Base-by-base conservation (phyloP, 1,284 basidiomycete species). In the Anthracocystis panici-leucophaei region DNA sequence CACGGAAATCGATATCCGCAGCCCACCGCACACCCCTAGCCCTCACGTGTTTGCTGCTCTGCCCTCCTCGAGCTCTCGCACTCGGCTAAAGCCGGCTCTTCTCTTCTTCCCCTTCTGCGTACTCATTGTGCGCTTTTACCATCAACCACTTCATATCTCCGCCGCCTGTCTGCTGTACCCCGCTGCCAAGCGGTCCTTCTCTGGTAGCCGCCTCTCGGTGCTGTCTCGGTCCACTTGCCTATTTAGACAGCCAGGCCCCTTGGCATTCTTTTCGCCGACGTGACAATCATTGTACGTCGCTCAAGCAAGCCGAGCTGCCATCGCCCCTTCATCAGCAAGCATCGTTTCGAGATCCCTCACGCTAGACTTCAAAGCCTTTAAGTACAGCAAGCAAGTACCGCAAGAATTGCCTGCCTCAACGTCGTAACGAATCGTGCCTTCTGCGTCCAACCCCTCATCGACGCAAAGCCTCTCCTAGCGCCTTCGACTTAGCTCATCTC, bases 1-100 rank as follows among this genome's bases (percentile, higher is more conserved):
- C 41, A 31, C 60, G 56, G 56, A 65, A 60, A 64, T 70, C 67
- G 67, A 70, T 70, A 60, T 20, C 57, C 67, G 57, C 38, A 31
- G 12, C 40, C 45, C 20, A 38, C 23, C 40, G 35, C 41, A 40
- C 29, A 14, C 48, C 53, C 56, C 45, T 56, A 23, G 45, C 56
- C 35, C 41, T 38, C 40, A 48, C 49, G 42, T 49, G 42, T 46
- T 42, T 41, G 58, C 59, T 31, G 40, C 50, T 25, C 35, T 14
- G 35, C 42, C 14, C 8, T 21, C n/a, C 51, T n/a, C 51, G 31
- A 21, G 51, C n/a, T 38, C 8, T 23, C 44, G 23, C 29, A 29
- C 33, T 61, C 49, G 61, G 67, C 41, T 23, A 51, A 41, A 51
- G 21, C 54, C 68, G 68, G 54, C 40, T 49, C 55, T 4, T 11